A percentile compares a stretch with the other conserved stretches of the same genome.
These are phyloP conservation scores for Pseudonitzschia multistriata DNA, from an alignment of 108 stramenopile genomes.

Conservation along the genomic window DNA sequence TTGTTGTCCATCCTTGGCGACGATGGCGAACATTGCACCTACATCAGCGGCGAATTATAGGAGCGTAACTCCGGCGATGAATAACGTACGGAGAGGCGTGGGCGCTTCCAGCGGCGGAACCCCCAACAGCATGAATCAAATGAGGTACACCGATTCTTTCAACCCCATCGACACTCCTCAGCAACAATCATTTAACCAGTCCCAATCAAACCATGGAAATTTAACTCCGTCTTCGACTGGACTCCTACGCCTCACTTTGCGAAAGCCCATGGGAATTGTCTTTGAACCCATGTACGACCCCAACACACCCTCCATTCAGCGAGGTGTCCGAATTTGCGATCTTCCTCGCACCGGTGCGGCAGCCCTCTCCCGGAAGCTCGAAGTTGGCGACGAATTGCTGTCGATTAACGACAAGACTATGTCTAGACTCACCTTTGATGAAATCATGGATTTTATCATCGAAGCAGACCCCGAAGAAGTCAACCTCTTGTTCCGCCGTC, in stretches of 20 bases:
- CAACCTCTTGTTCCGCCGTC: conserved; percentile 78
- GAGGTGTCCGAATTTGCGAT: conserved; percentile 85
- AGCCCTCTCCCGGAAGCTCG: conserved; percentile 66
- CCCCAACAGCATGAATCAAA: neutral
- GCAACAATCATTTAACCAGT: conserved; percentile 1
- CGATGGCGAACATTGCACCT: conserved; percentile 6
- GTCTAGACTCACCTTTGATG: conserved; percentile 81
- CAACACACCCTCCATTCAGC: conserved; percentile 51
- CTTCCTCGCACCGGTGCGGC: conserved; percentile 84
- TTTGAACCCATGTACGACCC: conserved; percentile 89
- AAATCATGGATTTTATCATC: conserved; percentile 91
- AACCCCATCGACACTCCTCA: neutral
- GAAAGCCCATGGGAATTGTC: conserved; percentile 90
- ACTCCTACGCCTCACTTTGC: conserved; percentile 73
- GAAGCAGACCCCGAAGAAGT: conserved; percentile 83
- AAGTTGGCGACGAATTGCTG: conserved; percentile 83
- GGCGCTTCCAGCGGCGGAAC: conserved; percentile 10
- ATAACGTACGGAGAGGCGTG: conserved; percentile 36
- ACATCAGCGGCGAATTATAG: conserved; percentile 25
- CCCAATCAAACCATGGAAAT: neutral
- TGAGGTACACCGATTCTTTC: conserved; percentile 9
- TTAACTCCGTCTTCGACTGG: conserved; percentile 38
- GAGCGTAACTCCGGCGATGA: conserved; percentile 49
- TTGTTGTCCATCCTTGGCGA: neutral
- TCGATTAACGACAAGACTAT: conserved; percentile 86